Percentiles rank a stretch among this genome's conserved stretches.
Conservation (phyloP, 208 protist genomes). For the Lotmaria passim region DNA sequence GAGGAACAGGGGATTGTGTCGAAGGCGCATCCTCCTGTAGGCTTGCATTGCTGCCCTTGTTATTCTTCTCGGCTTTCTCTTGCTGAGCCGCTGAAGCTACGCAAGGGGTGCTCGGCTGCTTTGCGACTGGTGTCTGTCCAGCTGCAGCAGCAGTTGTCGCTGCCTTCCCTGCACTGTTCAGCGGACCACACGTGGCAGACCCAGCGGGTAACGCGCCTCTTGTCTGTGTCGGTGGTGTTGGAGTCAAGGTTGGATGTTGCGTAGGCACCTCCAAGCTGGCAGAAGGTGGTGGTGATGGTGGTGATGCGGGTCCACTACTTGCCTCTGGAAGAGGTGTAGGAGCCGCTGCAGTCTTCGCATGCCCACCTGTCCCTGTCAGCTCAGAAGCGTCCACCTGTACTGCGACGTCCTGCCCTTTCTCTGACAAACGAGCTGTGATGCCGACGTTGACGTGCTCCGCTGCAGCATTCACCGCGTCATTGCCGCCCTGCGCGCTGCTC, state of each 20-base stretch:
- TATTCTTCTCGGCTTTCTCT: background rate
- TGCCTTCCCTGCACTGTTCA: background rate
- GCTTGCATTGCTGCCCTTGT: background rate
- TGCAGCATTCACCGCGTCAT: background rate
- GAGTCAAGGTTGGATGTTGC: background rate
- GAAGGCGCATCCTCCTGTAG: background rate
- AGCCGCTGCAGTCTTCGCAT: background rate
- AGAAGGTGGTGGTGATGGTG: background rate
- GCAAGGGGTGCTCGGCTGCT: background rate
- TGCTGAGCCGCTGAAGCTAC: background rate
- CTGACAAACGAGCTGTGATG: slow-evolving; percentile 6
- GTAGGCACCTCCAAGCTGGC: background rate
- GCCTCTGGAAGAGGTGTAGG: background rate
- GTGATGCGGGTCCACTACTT: background rate
- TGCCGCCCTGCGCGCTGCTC: background rate
- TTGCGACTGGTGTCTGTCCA: background rate
- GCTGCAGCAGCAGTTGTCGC: too few relatives aligned
- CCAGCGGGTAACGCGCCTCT: too few relatives aligned
- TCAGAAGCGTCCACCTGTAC: slow-evolving; percentile 3
- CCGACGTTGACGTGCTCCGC: slow-evolving; percentile 4
- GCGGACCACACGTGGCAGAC: too few relatives aligned
- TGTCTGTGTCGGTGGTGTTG: background rate
- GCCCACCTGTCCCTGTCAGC: too few relatives aligned
- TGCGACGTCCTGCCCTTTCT: background rate
- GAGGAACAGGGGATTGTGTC: background rate